Conservation (phyloP, 495 filamentous ascomycete species). For the Bryoglossum gracile region DNA sequence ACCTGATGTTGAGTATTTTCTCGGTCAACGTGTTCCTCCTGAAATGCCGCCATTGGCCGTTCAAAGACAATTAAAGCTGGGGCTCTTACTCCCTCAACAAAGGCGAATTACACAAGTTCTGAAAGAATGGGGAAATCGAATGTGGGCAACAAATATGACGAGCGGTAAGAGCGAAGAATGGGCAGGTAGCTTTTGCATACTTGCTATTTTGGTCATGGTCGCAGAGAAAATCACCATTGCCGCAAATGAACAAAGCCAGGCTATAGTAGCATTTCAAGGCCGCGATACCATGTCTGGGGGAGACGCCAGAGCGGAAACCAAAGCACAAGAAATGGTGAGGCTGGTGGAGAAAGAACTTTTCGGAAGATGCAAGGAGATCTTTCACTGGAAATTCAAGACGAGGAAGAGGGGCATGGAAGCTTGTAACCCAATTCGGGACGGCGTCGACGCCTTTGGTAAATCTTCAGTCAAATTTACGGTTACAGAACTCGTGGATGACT, state of each 20-base stretch:
- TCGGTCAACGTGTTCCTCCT: conserved; percentile 10
- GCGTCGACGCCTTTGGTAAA: conserved; percentile 16
- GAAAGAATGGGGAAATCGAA: conserved; percentile 21
- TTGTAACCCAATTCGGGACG: conserved; percentile 25
- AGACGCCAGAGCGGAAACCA: too few species aligned
- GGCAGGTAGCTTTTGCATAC: conserved; percentile 20
- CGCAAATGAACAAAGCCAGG: too few species aligned
- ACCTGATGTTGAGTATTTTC: conserved; percentile 8
- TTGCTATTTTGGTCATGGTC: conserved; percentile 16
- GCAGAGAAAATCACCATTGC: too few species aligned
- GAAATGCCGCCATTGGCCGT: conserved; percentile 13
- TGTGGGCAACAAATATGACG: conserved; percentile 19
- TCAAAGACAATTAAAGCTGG: conserved; percentile 23
- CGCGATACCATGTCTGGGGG: too few species aligned
- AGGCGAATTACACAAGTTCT: conserved; percentile 19
- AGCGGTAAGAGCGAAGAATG: conserved; percentile 19
- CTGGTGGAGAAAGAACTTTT: conserved; percentile 22
- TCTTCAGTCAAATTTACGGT: background rate
- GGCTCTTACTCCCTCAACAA: conserved; percentile 18
- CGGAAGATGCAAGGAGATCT: conserved; percentile 25
- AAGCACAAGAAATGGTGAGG: conserved; percentile 12
- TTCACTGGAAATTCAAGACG: conserved; percentile 25
- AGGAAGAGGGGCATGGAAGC: conserved; percentile 23
- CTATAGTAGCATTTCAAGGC: too few species aligned
- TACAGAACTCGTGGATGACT: conserved; percentile 8